Evolutionary conservation across 768 basidiomycete species (phyloP).

Genomic region (Leccinum subgranulosum): DNA sequence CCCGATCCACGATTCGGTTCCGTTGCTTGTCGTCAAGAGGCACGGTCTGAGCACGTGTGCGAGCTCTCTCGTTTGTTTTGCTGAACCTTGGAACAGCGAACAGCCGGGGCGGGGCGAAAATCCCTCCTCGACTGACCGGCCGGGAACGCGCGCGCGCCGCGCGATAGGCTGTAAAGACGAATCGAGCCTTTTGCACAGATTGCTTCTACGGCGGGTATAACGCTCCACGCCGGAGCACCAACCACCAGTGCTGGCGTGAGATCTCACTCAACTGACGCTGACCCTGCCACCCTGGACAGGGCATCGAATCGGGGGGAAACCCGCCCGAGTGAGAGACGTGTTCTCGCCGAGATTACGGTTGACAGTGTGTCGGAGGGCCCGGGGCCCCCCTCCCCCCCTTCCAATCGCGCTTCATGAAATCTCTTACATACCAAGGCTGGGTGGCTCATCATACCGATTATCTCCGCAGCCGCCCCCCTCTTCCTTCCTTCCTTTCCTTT

Average conservation of each 20-base stretch:
- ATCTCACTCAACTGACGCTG: background rate
- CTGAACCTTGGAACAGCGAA: background rate
- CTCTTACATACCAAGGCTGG: constrained; percentile 3
- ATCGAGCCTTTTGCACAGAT: background rate
- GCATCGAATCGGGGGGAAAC: background rate
- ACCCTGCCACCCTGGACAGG: background rate
- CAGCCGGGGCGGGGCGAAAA: background rate
- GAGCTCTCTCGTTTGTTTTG: background rate
- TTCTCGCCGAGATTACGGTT: background rate
- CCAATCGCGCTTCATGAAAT: background rate
- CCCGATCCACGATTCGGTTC: background rate
- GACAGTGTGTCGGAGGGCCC: background rate
- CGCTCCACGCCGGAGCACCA: background rate
- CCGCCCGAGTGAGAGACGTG: background rate
- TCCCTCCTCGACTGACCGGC: background rate
- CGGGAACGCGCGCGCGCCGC: background rate
- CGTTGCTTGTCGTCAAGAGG: background rate
- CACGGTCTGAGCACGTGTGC: background rate
- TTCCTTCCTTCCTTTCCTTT: background rate
- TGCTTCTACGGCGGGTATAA: constrained; percentile 1
- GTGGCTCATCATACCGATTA: background rate
- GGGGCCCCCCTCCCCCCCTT: background rate
- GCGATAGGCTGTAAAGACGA: background rate
- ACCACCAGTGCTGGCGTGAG: background rate
- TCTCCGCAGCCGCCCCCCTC: constrained; percentile 1